Evolutionary conservation across 306 rosid genomes (phyloP), one percentile per base, ranked within the genome.

Genomic region (Heteromeles arbutifolia): DNA sequence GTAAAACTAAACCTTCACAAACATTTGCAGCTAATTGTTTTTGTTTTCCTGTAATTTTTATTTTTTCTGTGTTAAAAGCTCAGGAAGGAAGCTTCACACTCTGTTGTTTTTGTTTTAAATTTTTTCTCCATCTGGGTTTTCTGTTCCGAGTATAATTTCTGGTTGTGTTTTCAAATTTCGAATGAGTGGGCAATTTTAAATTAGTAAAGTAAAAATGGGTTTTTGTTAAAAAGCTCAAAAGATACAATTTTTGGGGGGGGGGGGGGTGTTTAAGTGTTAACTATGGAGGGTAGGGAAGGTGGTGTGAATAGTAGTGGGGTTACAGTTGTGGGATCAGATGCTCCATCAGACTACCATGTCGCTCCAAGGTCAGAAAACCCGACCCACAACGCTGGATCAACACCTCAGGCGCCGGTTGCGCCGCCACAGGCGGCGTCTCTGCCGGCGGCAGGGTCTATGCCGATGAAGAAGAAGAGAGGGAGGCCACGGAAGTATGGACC

Each of bases 321-420:
- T 78, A 90, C 98, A 85, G 97, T 95, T 83, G 96, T 92, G 66
- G 99, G 92, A 89, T 95, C 97, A 69, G 97, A 95, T 83, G 93
- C 97, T 88, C 97, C 97, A 77, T 88, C 99, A 77, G 97, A 92
- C 74, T 95, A 89, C 72, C 97, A 88, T 68, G 88, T 92, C 53
- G 96, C 99, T 82, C 97, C 97, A 37, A 89, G 97, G 88, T 76
- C 86, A 6, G 97, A 90, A 59, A 88, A 76, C 75, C 73, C 89
- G 32, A 74, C 85, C 62, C 80, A 73, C n/a, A 54, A 89, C 9
- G 77, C 67, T 25, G 96, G 96, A 88, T 91, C 96, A 74, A 68
- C 84, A 5, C 41, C 84, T 9, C 29, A 83, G 3, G 25, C 65
- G 24, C 68, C 84, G 28, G 73, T 56, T 26, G 67, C 73, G 18